Conservation (phyloP, 768 basidiomycete species). For the Naganishia vaughanmartiniae region DNA sequence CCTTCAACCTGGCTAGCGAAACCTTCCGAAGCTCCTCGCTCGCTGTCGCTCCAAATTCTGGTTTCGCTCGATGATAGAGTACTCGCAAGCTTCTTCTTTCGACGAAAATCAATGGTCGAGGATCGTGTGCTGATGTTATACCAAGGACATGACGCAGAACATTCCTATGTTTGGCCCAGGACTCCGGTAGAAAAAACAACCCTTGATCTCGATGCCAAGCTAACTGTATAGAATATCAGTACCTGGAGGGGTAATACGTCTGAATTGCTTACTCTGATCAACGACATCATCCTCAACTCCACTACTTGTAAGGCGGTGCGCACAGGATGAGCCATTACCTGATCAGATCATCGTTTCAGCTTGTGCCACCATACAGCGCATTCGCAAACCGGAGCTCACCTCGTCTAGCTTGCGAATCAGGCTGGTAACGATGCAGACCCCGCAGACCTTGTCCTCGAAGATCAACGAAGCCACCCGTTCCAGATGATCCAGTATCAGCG, state of each 20-base stretch:
- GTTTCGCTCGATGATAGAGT: neutral
- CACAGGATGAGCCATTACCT: conserved; percentile 4
- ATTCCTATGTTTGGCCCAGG: neutral
- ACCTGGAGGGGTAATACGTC: neutral
- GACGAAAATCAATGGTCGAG: neutral
- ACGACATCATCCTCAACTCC: neutral
- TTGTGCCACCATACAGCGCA: neutral
- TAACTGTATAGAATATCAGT: neutral
- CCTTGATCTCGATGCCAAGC: conserved; percentile 8
- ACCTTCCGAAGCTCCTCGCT: neutral
- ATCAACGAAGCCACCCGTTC: conserved; percentile 9
- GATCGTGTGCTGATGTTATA: neutral
- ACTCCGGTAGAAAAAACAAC: conserved; percentile 9
- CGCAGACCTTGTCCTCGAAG: neutral
- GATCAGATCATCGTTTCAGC: neutral
- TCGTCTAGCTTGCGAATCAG: neutral
- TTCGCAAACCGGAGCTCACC: neutral
- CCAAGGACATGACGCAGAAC: neutral
- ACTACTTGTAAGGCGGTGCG: neutral
- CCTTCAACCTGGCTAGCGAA: neutral
- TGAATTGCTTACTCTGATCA: neutral
- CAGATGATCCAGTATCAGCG: conserved; percentile 5
- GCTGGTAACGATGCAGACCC: neutral
- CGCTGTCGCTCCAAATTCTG: neutral
- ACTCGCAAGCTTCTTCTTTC: neutral